phyloP scores from a whole-genome alignment of 2,329 filamentous ascomycete species.

The Plectosphaerella sp. region DNA sequence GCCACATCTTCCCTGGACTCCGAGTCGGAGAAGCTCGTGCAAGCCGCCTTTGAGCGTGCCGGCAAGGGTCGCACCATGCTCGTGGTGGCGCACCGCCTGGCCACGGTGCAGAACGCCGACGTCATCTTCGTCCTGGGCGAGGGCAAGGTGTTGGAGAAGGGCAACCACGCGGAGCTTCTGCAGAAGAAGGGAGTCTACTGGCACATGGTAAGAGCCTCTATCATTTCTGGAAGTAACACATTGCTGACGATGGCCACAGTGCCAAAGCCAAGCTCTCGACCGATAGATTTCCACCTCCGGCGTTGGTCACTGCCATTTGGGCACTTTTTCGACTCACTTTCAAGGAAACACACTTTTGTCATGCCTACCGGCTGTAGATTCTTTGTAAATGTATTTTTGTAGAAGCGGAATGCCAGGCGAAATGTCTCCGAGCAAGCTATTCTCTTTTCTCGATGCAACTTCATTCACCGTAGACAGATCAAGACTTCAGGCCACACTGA shows the following conservation, averaged over 20 bases:
- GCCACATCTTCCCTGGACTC: slow-evolving; percentile 67
- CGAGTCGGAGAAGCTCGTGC: slow-evolving; percentile 56
- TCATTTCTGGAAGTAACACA: neutral
- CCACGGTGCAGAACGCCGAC: slow-evolving; percentile 74
- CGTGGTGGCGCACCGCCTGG: slow-evolving; percentile 72
- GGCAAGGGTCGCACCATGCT: slow-evolving; percentile 61
- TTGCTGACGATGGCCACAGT: slow-evolving; percentile 32
- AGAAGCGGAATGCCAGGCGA: no score
- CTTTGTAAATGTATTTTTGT: no score
- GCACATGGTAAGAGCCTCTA: slow-evolving; percentile 46
- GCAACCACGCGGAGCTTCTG: slow-evolving; percentile 47
- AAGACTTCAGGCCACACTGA: no score
- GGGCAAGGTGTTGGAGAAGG: slow-evolving; percentile 52
- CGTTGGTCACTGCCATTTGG: no score
- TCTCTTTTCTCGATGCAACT: no score
- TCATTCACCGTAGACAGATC: no score
- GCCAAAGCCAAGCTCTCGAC: slow-evolving; percentile 55
- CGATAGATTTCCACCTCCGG: slow-evolving; percentile 21
- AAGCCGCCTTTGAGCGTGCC: slow-evolving; percentile 64
- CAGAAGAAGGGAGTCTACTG: slow-evolving; percentile 50
- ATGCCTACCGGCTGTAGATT: no score
- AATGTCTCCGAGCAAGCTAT: no score
- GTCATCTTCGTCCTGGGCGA: slow-evolving; percentile 75
- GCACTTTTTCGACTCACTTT: no score
- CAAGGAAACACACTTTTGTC: no score